Conservation (phyloP, 345 rosid genomes). For the Anacardium occidentale region DNA sequence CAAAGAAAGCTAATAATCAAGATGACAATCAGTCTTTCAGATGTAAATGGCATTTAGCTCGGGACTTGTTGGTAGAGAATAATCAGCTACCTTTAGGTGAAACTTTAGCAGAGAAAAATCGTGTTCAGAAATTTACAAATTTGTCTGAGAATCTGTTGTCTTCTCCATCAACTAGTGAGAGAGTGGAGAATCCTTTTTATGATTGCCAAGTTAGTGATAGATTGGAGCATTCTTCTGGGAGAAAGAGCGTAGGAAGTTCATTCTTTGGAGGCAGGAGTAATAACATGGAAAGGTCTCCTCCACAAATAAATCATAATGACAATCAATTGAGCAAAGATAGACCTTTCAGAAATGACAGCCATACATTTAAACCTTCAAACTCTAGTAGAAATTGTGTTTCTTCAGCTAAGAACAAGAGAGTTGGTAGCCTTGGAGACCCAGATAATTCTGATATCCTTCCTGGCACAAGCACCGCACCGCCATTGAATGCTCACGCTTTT, state of each 20-base stretch:
- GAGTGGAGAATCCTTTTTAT: conserved; percentile 28
- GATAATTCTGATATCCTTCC: conserved; percentile 27
- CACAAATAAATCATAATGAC: conserved; percentile 29
- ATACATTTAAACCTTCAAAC: conserved; percentile 28
- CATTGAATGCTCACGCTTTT: conserved; percentile 21
- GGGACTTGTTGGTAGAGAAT: conserved; percentile 46
- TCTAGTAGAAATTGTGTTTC: conserved; percentile 31
- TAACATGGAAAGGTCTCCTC: conserved; percentile 24
- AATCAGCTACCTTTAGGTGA: conserved; percentile 41
- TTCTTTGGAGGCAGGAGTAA: conserved; percentile 27
- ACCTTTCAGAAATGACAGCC: conserved; percentile 24
- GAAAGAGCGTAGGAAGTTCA: conserved; percentile 39
- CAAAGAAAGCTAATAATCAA: conserved; percentile 47
- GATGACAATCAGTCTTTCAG: conserved; percentile 35
- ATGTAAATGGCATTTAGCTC: conserved; percentile 45
- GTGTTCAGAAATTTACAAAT: conserved; percentile 34
- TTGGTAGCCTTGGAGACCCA: conserved; percentile 19
- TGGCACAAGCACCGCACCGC: conserved; percentile 19
- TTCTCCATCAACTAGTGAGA: conserved; percentile 33
- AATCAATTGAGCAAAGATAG: conserved; percentile 28
- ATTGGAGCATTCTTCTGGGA: conserved; percentile 38
- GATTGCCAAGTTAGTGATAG: conserved; percentile 25
- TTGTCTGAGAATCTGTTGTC: conserved; percentile 35
- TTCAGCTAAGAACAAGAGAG: conserved; percentile 35
- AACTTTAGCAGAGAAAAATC: conserved; percentile 33